Evolutionary conservation across 148 eudicot species (phyloP).

Genomic region (Camellia japonica): DNA sequence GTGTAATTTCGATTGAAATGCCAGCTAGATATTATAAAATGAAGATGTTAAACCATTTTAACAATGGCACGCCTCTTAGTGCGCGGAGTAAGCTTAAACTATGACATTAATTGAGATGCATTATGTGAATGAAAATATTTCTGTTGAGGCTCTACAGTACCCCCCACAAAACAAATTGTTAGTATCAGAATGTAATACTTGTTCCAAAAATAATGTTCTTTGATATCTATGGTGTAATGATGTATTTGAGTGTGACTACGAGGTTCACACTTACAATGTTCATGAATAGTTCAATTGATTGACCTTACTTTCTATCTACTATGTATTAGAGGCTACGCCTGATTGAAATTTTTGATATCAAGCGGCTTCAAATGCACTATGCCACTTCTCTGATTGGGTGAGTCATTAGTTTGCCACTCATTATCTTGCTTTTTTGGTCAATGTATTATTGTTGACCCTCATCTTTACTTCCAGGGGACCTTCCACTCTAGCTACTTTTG

Average conservation of each 20-base stretch:
- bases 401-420: conserved; percentile 12
- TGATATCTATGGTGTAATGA: neutral
- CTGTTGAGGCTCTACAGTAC: neutral
- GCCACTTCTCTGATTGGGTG: conserved; percentile 88
- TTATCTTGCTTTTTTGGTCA: neutral
- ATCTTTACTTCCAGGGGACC: conserved; percentile 66
- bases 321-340: conserved; percentile 76
- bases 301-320: neutral
- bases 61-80: neutral
- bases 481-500: conserved; percentile 85
- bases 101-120: neutral
- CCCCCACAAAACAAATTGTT: neutral
- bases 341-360: conserved; percentile 86
- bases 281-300: conserved; percentile 4
- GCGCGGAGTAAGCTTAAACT: neutral
- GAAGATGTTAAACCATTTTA: neutral
- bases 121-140: neutral
- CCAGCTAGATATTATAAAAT: neutral
- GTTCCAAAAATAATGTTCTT: neutral
- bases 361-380: conserved; percentile 95
- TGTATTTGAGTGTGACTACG: neutral
- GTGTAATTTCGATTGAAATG: neutral
- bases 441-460: conserved; percentile 8
- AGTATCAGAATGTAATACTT: neutral
- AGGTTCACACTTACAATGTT: neutral